These are phyloP conservation scores for Wickerhamomyces xylosicus DNA, from an alignment of 805 yeast genomes.

Conservation along the genomic window DNA sequence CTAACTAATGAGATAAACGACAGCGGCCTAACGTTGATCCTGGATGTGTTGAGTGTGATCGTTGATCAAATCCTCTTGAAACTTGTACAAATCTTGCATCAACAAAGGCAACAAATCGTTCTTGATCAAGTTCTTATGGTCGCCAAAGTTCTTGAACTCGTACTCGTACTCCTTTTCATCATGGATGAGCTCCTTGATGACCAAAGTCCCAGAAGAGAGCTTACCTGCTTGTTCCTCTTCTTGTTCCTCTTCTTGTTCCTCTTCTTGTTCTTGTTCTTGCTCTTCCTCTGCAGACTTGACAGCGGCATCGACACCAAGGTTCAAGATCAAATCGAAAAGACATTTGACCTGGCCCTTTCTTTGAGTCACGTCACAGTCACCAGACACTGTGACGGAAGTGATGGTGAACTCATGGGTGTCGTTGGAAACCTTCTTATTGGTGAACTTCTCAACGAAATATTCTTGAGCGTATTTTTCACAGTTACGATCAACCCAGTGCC, in stretches of 20 bases:
- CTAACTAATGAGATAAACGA: too few species aligned
- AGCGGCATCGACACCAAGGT: constrained; percentile 32
- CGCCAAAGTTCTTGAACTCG: constrained; percentile 33
- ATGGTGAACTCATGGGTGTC: constrained; percentile 22
- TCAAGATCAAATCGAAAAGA: constrained; percentile 55
- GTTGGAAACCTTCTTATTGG: constrained; percentile 13
- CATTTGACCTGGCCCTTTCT: constrained; percentile 76
- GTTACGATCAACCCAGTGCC: constrained; percentile 71
- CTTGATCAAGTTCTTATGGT: constrained; percentile 28
- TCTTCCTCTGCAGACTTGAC: constrained; percentile 21
- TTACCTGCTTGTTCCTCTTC: constrained; percentile 16
- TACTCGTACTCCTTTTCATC: constrained; percentile 66
- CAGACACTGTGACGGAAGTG: constrained; percentile 34
- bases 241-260: constrained; percentile 18
- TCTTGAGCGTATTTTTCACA: constrained; percentile 53
- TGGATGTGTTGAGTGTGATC: constrained; percentile 58
- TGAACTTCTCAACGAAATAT: constrained; percentile 33
- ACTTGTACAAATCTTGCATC: constrained; percentile 35
- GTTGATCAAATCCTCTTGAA: constrained; percentile 51
- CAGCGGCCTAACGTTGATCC: too few species aligned
- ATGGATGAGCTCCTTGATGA: constrained; percentile 62
- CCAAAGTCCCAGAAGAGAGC: constrained; percentile 27
- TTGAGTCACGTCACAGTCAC: constrained; percentile 79
- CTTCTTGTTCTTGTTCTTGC: constrained; percentile 15
- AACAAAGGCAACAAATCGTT: constrained; percentile 42